Evolutionary conservation across 805 yeast genomes (phyloP).

Genomic region (Kodamaea nitidulidarum): DNA sequence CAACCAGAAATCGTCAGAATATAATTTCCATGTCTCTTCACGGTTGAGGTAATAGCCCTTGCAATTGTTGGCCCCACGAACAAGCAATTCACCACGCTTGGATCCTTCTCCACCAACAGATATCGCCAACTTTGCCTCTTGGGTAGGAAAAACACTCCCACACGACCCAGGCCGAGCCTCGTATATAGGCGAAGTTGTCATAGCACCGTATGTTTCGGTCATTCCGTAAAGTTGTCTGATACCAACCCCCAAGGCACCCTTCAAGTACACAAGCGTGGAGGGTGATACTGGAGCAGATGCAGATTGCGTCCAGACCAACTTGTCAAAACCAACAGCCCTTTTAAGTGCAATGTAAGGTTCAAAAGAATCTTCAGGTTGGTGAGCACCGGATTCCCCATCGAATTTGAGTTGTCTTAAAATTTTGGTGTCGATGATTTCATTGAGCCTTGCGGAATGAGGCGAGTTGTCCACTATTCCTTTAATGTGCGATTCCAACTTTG

Average conservation of each 20-base stretch:
- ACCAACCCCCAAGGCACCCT: conserved; percentile 31
- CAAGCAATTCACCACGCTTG: conserved; percentile 48
- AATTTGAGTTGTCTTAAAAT: conserved; percentile 5
- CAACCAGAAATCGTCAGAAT: conserved; percentile 52
- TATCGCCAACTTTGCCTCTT: conserved; percentile 18
- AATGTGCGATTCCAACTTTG: conserved; percentile 28
- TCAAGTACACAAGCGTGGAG: conserved; percentile 20
- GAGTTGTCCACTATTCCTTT: conserved; percentile 8
- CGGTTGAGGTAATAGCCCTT: conserved; percentile 46
- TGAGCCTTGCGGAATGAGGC: conserved; percentile 5
- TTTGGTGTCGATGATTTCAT: conserved; percentile 11
- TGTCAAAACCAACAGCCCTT: conserved; percentile 16
- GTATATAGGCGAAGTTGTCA: conserved; percentile 15
- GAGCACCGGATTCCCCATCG: conserved; percentile 11
- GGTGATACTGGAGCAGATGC: conserved; percentile 33
- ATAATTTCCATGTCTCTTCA: conserved; percentile 43
- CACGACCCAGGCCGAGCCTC: conserved; percentile 25
- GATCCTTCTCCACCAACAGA: conserved; percentile 18
- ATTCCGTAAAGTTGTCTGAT: conserved; percentile 57
- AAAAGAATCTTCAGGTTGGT: conserved; percentile 14
- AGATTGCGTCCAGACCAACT: conserved; percentile 17
- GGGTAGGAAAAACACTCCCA: conserved; percentile 18
- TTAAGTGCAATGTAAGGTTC: conserved; percentile 12
- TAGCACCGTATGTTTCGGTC: conserved; percentile 24
- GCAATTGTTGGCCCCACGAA: conserved; percentile 57